A percentile compares a stretch with the other conserved stretches of the same genome.
phyloP scores from a whole-genome alignment of 176 grass and related monocot genomes.

The Phoenix dactylifera region DNA sequence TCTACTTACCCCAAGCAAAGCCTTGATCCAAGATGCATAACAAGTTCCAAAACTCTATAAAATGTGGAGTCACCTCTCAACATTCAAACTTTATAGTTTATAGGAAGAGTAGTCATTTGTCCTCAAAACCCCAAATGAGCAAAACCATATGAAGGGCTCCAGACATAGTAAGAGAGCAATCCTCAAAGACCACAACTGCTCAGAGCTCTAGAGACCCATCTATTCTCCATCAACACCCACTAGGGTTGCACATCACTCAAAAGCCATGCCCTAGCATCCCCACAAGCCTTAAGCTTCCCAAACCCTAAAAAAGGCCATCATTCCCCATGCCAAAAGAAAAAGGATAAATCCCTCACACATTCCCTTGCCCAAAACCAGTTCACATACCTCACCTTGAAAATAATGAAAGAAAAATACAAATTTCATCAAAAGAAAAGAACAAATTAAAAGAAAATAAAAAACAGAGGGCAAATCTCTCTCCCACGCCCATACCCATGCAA shows the following conservation, averaged over 20 bases:
- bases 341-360: no score
- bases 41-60: no score
- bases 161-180: slow-evolving; percentile 7
- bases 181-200: slow-evolving; percentile 10
- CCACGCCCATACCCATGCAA: slow-evolving; percentile 24
- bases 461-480: slow-evolving; percentile 2
- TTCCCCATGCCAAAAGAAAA: background rate
- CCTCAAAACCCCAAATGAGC: slow-evolving; percentile 11
- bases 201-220: slow-evolving; percentile 17
- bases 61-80: no score
- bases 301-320: slow-evolving; percentile 8
- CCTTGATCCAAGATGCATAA: no score
- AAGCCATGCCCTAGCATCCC: background rate
- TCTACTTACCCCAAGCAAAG: no score
- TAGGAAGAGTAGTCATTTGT: slow-evolving; percentile 17
- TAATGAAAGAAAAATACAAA: slow-evolving; percentile 15
- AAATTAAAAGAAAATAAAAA: slow-evolving; percentile 12
- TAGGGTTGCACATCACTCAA: background rate
- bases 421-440: slow-evolving; percentile 35
- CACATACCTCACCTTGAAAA: no score
- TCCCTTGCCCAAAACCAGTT: no score
- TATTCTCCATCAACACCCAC: slow-evolving; percentile 7
- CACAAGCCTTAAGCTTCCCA: slow-evolving; percentile 6
- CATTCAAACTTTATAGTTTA: background rate
- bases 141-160: slow-evolving; percentile 10